Evolutionary conservation across 75 land plant genomes (phyloP).

Genomic region (Cupressus sempervirens): DNA sequence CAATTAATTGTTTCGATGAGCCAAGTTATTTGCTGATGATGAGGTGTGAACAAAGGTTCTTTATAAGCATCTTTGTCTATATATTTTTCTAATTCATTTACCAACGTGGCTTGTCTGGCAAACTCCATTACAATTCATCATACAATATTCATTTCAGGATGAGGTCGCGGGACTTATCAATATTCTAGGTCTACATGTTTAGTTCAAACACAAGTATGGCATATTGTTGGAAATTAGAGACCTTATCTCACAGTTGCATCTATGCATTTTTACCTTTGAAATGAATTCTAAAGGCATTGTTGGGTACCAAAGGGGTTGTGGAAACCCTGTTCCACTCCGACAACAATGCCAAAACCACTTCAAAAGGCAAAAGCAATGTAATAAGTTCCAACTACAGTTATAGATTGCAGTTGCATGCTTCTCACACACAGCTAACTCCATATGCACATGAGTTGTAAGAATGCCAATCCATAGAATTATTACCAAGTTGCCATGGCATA

Average conservation of each 20-base stretch:
- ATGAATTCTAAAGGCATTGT: too few relatives aligned
- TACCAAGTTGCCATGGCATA: background rate
- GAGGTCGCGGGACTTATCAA: background rate
- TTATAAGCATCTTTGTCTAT: background rate
- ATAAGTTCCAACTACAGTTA: too few relatives aligned
- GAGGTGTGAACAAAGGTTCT: background rate
- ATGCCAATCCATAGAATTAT: background rate
- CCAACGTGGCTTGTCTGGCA: background rate
- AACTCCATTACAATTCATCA: background rate
- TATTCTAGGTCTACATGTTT: too few relatives aligned
- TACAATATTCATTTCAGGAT: background rate
- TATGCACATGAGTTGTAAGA: background rate
- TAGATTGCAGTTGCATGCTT: background rate
- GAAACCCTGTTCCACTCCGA: too few relatives aligned
- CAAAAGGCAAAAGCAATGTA: too few relatives aligned
- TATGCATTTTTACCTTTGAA: too few relatives aligned
- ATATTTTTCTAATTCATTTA: too few relatives aligned
- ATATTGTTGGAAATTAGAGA: background rate
- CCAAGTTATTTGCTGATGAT: too few relatives aligned
- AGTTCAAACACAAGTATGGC: background rate
- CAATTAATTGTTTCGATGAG: too few relatives aligned
- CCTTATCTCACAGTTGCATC: background rate
- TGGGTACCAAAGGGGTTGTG: too few relatives aligned
- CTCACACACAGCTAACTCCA: background rate
- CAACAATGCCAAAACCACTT: too few relatives aligned